phyloP scores from a whole-genome alignment of 2,329 filamentous ascomycete genomes.

The Beauveria varroae region DNA sequence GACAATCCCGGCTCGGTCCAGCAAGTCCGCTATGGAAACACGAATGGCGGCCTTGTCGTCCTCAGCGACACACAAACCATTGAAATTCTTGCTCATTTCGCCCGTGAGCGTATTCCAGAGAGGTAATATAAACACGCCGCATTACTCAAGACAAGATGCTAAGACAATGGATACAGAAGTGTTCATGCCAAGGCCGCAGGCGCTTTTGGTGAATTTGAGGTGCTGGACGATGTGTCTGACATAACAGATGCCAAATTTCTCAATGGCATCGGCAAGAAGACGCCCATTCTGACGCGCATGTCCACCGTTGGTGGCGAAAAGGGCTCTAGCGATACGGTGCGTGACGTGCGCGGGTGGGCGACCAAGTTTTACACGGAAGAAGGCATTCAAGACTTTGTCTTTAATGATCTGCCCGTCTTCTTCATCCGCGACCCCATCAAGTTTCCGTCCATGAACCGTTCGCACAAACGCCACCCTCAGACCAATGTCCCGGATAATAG shows the following conservation, averaged over 20 bases:
- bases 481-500: slow-evolving; percentile 35
- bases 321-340: slow-evolving; percentile 56
- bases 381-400: slow-evolving; percentile 22
- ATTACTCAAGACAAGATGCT: neutral
- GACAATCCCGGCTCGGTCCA: slow-evolving; percentile 18
- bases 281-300: slow-evolving; percentile 41
- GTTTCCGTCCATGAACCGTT: slow-evolving; percentile 38
- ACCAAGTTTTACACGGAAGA: slow-evolving; percentile 23
- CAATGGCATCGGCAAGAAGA: slow-evolving; percentile 41
- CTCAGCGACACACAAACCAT: slow-evolving; percentile 47
- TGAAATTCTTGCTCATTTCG: slow-evolving; percentile 49
- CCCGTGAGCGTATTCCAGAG: slow-evolving; percentile 52
- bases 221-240: slow-evolving; percentile 46
- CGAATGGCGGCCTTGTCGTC: slow-evolving; percentile 32
- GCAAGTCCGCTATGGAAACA: slow-evolving; percentile 19
- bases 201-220: slow-evolving; percentile 47
- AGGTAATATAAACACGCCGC: slow-evolving; percentile 18
- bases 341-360: slow-evolving; percentile 59
- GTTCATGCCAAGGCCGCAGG: slow-evolving; percentile 22
- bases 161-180: neutral
- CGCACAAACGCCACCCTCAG: slow-evolving; percentile 36
- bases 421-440: slow-evolving; percentile 40
- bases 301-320: slow-evolving; percentile 60
- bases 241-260: slow-evolving; percentile 45
- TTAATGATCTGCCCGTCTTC: slow-evolving; percentile 42